Base-by-base conservation (phyloP, 1,284 basidiomycete species). In the Coriolopsis trogii region DNA sequence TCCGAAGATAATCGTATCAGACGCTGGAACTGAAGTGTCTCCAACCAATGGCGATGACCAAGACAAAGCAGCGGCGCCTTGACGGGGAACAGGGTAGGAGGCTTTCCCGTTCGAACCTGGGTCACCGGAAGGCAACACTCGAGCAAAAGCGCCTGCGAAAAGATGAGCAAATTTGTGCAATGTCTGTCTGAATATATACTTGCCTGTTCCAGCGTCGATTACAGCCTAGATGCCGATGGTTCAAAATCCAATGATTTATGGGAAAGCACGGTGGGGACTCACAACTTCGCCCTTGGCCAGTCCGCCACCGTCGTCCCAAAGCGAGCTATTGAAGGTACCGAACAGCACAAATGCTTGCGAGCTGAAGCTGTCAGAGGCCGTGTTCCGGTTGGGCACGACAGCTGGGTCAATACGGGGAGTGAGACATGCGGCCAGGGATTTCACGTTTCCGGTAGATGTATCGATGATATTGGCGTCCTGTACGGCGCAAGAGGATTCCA, bases 1-100 rank as follows among this genome's bases (percentile, higher is more conserved):
- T 39, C 89, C 89, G 61, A 89, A 92, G 10, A 92, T 80, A 41
- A 92, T 77, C n/a, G 81, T 87, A 63, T 92, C 90, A 23, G 87
- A 76, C 28, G 78, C 80, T n/a, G 63, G 61, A 28, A 63, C 66
- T 20, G 78, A 74, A 30, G 76, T 70, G 8, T 62, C 59, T 7
- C 89, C 88, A 13, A 88, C 83, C 8, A 91, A 73, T 2, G 79
- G 74, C 42, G 68, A 56, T 15, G 64, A 58, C 58, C 72, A 83
- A 4, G 86, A 80, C 34, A 89, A 65, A 2, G 80, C 84, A n/a
- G 77, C 79, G 23, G 88, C 83, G 21, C 89, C 89, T 67, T 85
- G 75, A 41, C 89, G 82, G 41, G 86, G 81, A 29, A 73, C 71
- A 4, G 87, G 89, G 61, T 77, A 86, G 21, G 75, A 62, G 5